Base-by-base conservation (phyloP, 2,329 filamentous ascomycete genomes). In the Verticillium nonalfalfae region DNA sequence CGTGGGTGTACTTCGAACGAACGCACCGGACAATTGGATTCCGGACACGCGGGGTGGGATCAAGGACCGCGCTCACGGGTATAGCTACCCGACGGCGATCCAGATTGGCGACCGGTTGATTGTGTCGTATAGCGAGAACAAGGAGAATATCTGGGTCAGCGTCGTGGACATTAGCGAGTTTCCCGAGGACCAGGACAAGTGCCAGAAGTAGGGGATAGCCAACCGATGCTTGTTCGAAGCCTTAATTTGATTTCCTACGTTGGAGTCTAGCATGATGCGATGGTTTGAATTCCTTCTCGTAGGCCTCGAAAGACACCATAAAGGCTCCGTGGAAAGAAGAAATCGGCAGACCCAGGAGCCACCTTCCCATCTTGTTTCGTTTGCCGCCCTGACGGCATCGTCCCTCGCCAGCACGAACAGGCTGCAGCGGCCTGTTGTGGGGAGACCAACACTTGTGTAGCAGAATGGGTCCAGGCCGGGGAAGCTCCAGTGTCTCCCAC, bases 111-210 rank as follows among this genome's bases (percentile, higher is more conserved):
- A 65, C 18, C 67, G 64, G 33, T 45, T 69, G 56, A 26, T 69
- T 5, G 62, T 68, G 1, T 62, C 66, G 11, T 69, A 69, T 50
- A 68, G 67, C 35, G 68, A 69, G 63, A 69, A 69, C 21, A 69
- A 69, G 62, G 66, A 69, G 40, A 69, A 69, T 34, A 67, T 69
- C 10, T 69, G 68, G 68, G 67, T 69, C 7, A 69, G 67, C 33
- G 33, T 69, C 2, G 60, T 69, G 1, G 61, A 67, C 18, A 50
- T 67, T 13, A 50, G 35, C 33, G 59, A 63, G 10, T 59, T 68
- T 10, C 67, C 62, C 14, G 54, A 55, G 31, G 45, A 62, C 7
- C 33, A 21, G 10, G 50, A 56, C 9, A 11, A 2, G 26, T 59
- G 57, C 10, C 55, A 50, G 9, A 34, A 33, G 36, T 11, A 39